phyloP scores from a whole-genome alignment of 2,329 filamentous ascomycete genomes.

The Hymenoscyphus fructigenus region DNA sequence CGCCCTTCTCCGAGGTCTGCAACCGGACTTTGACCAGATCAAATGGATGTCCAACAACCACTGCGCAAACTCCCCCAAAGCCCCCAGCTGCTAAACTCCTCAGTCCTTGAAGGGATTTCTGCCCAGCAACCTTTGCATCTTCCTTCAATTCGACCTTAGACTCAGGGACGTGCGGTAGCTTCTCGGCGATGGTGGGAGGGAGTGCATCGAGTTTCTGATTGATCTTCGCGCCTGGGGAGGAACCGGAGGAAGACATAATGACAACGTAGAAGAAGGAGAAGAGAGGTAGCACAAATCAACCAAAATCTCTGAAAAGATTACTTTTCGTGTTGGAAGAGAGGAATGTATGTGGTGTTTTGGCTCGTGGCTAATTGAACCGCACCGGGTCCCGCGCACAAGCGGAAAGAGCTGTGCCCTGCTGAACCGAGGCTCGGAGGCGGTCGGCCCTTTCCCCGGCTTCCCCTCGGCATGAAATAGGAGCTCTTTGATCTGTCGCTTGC shows the following conservation, averaged over 20 bases:
- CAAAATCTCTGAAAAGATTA: not conserved
- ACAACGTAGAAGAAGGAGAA: not conserved
- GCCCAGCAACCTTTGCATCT: conserved; percentile 29
- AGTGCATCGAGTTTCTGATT: conserved; percentile 33
- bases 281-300: not conserved
- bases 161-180: conserved; percentile 37
- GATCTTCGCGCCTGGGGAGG: conserved; percentile 28
- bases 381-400: not conserved
- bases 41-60: conserved; percentile 93
- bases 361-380: not conserved
- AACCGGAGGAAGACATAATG: conserved; percentile 29
- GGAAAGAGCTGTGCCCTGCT: conserved; percentile 1
- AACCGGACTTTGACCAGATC: conserved; percentile 96
- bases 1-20: conserved; percentile 91
- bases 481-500: not conserved
- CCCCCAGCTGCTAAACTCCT: conserved; percentile 86
- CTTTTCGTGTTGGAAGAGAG: not conserved
- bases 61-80: conserved; percentile 90
- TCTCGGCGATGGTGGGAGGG: conserved; percentile 27
- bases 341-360: not conserved
- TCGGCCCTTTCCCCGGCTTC: not conserved
- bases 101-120: conserved; percentile 55
- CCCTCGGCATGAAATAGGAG: conserved; percentile 3
- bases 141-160: conserved; percentile 36
- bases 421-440: conserved; percentile 1